phyloP scores from a whole-genome alignment of 805 yeast species.

The Wickerhamomyces xylosicus region DNA sequence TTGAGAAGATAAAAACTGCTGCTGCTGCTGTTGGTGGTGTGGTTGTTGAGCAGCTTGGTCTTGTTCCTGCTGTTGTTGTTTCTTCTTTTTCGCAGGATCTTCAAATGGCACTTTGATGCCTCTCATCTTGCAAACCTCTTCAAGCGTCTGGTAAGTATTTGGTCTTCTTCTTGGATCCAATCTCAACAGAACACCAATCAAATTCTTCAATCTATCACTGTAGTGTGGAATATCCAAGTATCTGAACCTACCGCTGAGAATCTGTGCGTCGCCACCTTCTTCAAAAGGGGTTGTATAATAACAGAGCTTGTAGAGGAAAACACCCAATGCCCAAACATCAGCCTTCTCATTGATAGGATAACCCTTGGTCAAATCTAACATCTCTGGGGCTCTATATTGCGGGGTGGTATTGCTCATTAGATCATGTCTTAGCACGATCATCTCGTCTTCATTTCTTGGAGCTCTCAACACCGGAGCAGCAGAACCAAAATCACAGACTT shows the following conservation, averaged over 20 bases:
- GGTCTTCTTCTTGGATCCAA: slow-evolving; percentile 68
- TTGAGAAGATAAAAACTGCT: slow-evolving; percentile 1
- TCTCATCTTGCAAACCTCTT: slow-evolving; percentile 56
- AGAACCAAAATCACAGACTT: slow-evolving; percentile 78
- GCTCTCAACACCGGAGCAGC: slow-evolving; percentile 56
- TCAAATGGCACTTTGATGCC: slow-evolving; percentile 33
- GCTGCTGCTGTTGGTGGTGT: slow-evolving; percentile 3
- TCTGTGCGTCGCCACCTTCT: slow-evolving; percentile 50
- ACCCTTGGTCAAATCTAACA: slow-evolving; percentile 62
- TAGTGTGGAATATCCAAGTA: slow-evolving; percentile 48
- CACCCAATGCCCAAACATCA: slow-evolving; percentile 81
- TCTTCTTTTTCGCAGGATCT: slow-evolving; percentile 25
- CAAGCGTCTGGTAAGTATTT: slow-evolving; percentile 58
- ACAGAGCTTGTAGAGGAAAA: slow-evolving; percentile 66
- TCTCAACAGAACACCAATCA: slow-evolving; percentile 49
- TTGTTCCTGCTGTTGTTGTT: slow-evolving; percentile 3
- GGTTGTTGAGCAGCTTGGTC: slow-evolving; percentile 1
- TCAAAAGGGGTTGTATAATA: slow-evolving; percentile 83
- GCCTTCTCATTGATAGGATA: slow-evolving; percentile 73
- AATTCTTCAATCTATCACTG: slow-evolving; percentile 50
- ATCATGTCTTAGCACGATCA: slow-evolving; percentile 51
- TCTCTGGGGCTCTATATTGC: slow-evolving; percentile 78
- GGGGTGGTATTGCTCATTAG: slow-evolving; percentile 76
- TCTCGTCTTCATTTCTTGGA: slow-evolving; percentile 52
- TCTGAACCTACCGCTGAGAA: slow-evolving; percentile 43